Conservation (phyloP, 441 rosid species). For the Corymbia citriodora region DNA sequence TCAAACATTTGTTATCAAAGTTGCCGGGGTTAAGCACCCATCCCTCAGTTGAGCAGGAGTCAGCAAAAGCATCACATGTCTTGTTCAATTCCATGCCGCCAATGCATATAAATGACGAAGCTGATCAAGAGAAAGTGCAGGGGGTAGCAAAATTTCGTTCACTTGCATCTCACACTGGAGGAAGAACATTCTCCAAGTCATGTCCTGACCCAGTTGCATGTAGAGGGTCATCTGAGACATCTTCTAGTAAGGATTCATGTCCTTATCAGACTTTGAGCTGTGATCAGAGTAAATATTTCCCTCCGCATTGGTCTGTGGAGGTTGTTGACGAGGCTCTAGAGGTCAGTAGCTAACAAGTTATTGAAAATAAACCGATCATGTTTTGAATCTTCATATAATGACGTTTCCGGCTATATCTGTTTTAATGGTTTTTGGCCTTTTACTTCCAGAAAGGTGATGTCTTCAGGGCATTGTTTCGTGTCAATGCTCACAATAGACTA, state of each 20-base stretch:
- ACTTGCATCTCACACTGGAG: conserved; percentile 21
- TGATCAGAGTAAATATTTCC: conserved; percentile 33
- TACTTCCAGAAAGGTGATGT: conserved; percentile 67
- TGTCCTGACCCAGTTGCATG: conserved; percentile 37
- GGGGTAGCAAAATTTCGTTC: conserved; percentile 1
- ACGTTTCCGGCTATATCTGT: not conserved
- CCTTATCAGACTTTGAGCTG: conserved; percentile 23
- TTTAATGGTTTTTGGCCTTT: not conserved
- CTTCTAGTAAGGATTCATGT: conserved; percentile 19
- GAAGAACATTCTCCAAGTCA: conserved; percentile 29
- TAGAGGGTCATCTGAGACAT: conserved; percentile 22
- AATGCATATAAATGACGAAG: conserved; percentile 32
- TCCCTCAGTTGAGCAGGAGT: conserved; percentile 11
- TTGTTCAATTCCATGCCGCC: conserved; percentile 65
- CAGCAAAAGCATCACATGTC: conserved; percentile 25
- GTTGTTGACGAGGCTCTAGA: conserved; percentile 52
- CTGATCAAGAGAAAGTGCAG: conserved; percentile 5
- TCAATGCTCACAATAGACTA: conserved; percentile 78
- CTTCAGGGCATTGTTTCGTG: conserved; percentile 58
- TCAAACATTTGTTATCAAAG: conserved; percentile 12
- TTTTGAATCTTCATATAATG: not conserved
- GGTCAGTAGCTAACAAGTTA: conserved; percentile 37
- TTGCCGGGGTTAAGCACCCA: conserved; percentile 22
- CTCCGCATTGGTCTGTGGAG: conserved; percentile 57
- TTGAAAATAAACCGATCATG: not conserved